Conservation (phyloP, 169 alveolate genomes). For the Condylostoma magnum region DNA sequence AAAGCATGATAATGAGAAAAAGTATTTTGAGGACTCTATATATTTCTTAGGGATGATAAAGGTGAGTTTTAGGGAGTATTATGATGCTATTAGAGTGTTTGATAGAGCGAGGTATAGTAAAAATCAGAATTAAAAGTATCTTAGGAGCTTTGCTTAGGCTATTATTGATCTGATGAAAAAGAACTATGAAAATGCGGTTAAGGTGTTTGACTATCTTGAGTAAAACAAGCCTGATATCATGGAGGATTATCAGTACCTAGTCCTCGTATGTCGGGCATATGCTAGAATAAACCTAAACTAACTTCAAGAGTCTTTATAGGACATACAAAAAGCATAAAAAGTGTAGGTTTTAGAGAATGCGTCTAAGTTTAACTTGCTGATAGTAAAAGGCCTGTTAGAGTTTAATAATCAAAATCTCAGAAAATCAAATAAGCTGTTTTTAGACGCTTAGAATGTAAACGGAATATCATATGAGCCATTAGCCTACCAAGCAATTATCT, state of each 20-base stretch:
- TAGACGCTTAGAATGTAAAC: not conserved
- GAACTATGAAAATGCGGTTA: conserved; percentile 13
- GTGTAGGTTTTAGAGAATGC: not conserved
- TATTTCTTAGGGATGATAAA: conserved; percentile 6
- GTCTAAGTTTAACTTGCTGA: not conserved
- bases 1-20: not conserved
- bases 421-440: not conserved
- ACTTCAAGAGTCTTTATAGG: conserved; percentile 4
- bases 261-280: not conserved
- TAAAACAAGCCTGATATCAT: not conserved
- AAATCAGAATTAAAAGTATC: not conserved
- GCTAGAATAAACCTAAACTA: conserved; percentile 14
- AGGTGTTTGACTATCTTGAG: not conserved
- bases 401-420: conserved; percentile 4
- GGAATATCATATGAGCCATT: not conserved
- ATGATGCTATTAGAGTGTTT: conserved; percentile 1
- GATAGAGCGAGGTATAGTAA: not conserved
- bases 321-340: not conserved
- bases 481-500: not conserved
- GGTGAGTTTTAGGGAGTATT: not conserved
- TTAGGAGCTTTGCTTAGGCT: conserved; percentile 23
- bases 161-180: conserved; percentile 25
- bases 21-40: not conserved
- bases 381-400: conserved; percentile 1
- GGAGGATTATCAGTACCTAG: not conserved